These are phyloP conservation scores for Trichophyton mentagrophytes DNA, from an alignment of 2,329 filamentous ascomycete genomes.

Conservation along the genomic window DNA sequence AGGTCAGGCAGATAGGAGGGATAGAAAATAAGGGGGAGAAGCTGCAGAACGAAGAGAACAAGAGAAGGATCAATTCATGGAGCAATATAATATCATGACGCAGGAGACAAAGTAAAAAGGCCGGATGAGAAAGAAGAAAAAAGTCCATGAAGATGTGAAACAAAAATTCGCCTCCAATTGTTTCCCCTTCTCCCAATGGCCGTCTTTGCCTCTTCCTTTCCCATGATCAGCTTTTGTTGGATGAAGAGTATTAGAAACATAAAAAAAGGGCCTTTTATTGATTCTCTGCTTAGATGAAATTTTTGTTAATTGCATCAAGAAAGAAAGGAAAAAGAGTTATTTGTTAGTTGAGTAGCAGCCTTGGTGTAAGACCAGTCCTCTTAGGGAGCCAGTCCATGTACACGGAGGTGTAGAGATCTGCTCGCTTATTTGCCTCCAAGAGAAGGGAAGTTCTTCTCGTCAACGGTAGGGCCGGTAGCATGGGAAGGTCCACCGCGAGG, in stretches of 20 bases:
- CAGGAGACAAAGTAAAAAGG: background rate
- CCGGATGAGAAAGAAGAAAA: background rate
- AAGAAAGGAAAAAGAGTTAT: background rate
- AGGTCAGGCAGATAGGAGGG: background rate
- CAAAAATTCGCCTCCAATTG: background rate
- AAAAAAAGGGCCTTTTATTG: constrained; percentile 1
- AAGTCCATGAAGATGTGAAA: background rate
- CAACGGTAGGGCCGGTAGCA: constrained; percentile 24
- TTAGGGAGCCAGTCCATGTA: background rate
- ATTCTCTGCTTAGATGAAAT: background rate
- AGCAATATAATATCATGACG: background rate
- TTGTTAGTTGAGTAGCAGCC: background rate
- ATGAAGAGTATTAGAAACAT: background rate
- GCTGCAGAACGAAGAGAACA: background rate
- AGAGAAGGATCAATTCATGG: background rate
- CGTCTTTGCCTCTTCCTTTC: background rate
- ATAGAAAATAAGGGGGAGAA: background rate
- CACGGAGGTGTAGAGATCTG: background rate
- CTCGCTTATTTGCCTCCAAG: constrained; percentile 28
- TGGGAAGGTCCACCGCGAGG: constrained; percentile 25
- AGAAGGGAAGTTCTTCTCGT: constrained; percentile 37
- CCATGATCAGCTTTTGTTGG: background rate
- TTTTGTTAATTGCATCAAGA: background rate
- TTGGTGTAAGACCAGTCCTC: background rate
- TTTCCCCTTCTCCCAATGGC: background rate